Conservation (phyloP, 768 basidiomycete genomes). For the Leccinellum albellum region DNA sequence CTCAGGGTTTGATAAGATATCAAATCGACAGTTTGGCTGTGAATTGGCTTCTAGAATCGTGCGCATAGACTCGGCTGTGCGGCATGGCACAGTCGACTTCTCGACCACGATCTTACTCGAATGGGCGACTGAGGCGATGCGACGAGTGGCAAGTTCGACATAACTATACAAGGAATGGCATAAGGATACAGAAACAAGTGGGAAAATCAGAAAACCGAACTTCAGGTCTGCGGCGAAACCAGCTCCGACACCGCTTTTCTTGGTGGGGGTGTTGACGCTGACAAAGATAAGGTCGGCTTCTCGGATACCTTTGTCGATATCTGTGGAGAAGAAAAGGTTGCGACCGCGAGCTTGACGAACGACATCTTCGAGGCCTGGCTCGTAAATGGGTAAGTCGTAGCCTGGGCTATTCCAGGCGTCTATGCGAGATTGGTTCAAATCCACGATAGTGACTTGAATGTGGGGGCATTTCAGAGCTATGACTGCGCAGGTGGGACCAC, state of each 20-base stretch:
- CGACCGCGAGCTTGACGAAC: constrained; percentile 83
- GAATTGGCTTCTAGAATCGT: constrained; percentile 99
- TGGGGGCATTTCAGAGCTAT: constrained; percentile 92
- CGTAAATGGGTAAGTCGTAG: constrained; percentile 90
- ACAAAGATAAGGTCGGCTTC: constrained; percentile 99
- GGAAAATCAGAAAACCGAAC: constrained; percentile 44
- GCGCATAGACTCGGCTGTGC: constrained; percentile 99
- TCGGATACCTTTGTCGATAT: constrained; percentile 87
- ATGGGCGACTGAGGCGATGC: constrained; percentile 87
- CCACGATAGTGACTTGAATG: constrained; percentile 95
- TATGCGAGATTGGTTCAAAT: constrained; percentile 90
- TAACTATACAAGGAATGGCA: constrained; percentile 53
- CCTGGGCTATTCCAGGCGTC: constrained; percentile 94
- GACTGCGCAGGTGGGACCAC: constrained; percentile 93
- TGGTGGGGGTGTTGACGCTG: constrained; percentile 97
- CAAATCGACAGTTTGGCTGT: constrained; percentile 83
- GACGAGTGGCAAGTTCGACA: constrained; percentile 94
- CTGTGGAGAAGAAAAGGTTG: constrained; percentile 96
- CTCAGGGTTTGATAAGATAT: constrained; percentile 99
- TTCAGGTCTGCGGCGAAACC: constrained; percentile 98
- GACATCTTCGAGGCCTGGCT: constrained; percentile 92
- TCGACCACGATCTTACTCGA: constrained; percentile 98
- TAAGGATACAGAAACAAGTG: constrained; percentile 9
- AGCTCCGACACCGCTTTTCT: constrained; percentile 96
- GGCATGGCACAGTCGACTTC: constrained; percentile 98